Evolutionary conservation across 768 basidiomycete species (phyloP).

Genomic region (Auricularia sp.): DNA sequence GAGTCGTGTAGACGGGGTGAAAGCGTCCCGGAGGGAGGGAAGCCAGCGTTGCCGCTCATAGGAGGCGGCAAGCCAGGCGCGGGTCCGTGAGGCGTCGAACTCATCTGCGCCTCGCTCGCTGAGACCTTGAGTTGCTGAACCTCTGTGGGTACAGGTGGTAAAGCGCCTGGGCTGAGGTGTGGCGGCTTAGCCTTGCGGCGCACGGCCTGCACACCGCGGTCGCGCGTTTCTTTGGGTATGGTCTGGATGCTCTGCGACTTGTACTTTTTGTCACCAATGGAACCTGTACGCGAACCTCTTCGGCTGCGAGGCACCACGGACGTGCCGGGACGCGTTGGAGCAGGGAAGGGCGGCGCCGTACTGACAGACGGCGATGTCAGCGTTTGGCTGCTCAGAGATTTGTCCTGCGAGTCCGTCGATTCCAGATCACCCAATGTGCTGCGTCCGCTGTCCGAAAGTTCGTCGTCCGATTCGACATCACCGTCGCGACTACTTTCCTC

Average conservation of each 20-base stretch:
- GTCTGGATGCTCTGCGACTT: constrained; percentile 66
- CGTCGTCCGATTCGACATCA: constrained; percentile 66
- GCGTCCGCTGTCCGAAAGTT: constrained; percentile 15
- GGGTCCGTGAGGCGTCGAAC: not conserved
- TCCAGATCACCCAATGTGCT: not conserved
- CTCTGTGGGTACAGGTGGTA: not conserved
- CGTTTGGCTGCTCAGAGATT: not conserved
- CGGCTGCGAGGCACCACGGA: constrained; percentile 14
- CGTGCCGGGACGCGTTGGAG: constrained; percentile 21
- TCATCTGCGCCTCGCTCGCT: not conserved
- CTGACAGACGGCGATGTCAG: not conserved
- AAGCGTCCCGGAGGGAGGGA: constrained; percentile 1
- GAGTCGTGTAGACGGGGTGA: constrained; percentile 5
- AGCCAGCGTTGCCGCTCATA: not conserved
- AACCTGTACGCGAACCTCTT: not conserved
- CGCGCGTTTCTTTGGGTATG: constrained; percentile 38
- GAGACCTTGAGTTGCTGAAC: constrained; percentile 2
- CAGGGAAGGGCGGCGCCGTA: not conserved
- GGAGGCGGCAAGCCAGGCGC: not conserved
- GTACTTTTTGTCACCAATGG: constrained; percentile 34
- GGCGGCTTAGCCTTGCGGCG: constrained; percentile 11
- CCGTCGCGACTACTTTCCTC: constrained; percentile 73
- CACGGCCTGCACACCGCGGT: constrained; percentile 50
- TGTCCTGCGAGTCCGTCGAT: not conserved
- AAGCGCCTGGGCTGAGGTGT: not conserved